Conservation (phyloP, 345 rosid genomes). For the Passiflora organensis region DNA sequence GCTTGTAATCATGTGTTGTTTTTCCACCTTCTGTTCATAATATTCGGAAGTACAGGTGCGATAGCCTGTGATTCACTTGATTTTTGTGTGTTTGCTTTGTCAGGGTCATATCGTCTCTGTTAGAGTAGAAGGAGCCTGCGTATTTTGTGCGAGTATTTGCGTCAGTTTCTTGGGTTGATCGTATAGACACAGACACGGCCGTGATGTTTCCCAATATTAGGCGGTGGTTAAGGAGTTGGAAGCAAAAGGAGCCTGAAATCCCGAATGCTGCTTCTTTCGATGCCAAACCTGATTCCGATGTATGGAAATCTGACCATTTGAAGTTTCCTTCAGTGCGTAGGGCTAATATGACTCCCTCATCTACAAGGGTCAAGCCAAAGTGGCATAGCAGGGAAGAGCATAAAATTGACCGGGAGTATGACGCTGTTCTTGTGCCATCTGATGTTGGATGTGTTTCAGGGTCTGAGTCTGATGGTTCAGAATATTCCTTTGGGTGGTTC, state of each 20-base stretch:
- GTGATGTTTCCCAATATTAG: conserved; percentile 49
- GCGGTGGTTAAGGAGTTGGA: conserved; percentile 64
- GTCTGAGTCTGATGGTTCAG: conserved; percentile 65
- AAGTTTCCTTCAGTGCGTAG: conserved; percentile 48
- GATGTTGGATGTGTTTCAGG: conserved; percentile 75
- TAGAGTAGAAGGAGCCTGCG: too few relatives aligned
- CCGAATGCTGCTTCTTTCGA: conserved; percentile 37
- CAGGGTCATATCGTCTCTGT: too few relatives aligned
- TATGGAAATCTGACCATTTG: conserved; percentile 47
- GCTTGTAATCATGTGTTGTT: too few relatives aligned
- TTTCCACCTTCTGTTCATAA: too few relatives aligned
- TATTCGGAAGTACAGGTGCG: too few relatives aligned
- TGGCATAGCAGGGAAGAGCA: conserved; percentile 67
- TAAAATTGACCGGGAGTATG: conserved; percentile 60
- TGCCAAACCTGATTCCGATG: conserved; percentile 32
- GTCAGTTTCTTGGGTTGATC: background rate
- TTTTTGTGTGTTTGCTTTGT: background rate
- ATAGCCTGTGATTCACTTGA: too few relatives aligned
- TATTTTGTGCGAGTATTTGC: too few relatives aligned
- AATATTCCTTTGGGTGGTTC: conserved; percentile 74
- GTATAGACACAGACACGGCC: conserved; percentile 48
- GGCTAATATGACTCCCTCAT: conserved; percentile 36
- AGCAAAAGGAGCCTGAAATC: conserved; percentile 42
- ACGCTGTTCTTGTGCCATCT: conserved; percentile 67
- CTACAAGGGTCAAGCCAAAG: conserved; percentile 52